Base-by-base conservation (phyloP, 2,329 filamentous ascomycete genomes). In the Penicillium aurantiogriseum region DNA sequence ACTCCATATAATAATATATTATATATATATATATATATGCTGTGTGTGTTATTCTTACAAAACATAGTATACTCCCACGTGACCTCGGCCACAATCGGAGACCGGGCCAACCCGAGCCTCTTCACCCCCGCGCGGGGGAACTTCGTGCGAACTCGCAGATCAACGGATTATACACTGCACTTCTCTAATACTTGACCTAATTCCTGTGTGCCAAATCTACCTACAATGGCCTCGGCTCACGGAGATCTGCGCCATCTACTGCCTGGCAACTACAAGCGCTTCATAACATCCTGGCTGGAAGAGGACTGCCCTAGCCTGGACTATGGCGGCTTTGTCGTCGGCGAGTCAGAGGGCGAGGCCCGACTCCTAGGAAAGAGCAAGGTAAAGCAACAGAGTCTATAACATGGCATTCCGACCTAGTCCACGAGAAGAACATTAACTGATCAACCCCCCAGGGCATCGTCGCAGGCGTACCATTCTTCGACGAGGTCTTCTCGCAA, bases 291-390 rank as follows among this genome's bases (percentile, higher is more conserved):
- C 69, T 99, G 94, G 94, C 88, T 97, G 15, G 90, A 92, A 69
- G 94, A 99, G 78, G 94, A 99, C 79, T 95, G 92, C 3, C 94
- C 94, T 5, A 94, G 91, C 52, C 93, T 96, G 77, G 94, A 99
- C 81, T 97, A 96, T 74, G 94, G 91, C 69, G 94, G 94, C 59
- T 99, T 96, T 75, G 94, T 99, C 7, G 94, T 99, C 25, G 94
- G 94, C 50, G 77, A 79, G 60, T 72, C 74, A 7, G 67, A 72
- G 6, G 71, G 73, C 5, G 76, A 78, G 62, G 77, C 77, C n/a
- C 69, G 66, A 63, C 67, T 87, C 21, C 71, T 87, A 23, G 85
- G 84, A 3, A 87, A 87, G 70, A 82, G 80, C 61, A 74, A 79
- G 69, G 81, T 83, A 47, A 35, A 36, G 9, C 15, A 25, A 25